Evolutionary conservation across 2,329 filamentous ascomycete species (phyloP).

Genomic region (Verruconis gallopava): DNA sequence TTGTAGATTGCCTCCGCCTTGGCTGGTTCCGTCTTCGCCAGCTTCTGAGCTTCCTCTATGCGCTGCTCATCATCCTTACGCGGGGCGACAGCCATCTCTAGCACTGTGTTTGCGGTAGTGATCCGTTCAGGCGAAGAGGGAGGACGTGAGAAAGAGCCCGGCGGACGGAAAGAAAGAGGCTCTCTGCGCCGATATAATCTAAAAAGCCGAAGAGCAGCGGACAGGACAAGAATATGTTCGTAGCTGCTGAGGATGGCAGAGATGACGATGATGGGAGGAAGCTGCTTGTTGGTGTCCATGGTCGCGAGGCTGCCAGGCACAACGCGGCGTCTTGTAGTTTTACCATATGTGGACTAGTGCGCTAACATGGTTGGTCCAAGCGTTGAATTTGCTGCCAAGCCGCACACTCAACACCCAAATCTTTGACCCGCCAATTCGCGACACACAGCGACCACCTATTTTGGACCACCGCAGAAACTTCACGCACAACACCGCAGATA

Average conservation of each 20-base stretch:
- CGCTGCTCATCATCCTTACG: slow-evolving; percentile 41
- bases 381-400: background rate
- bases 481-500: slow-evolving; percentile 3
- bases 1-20: slow-evolving; percentile 84
- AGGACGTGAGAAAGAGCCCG: no score
- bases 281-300: no score
- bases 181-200: no score
- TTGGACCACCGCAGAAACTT: slow-evolving; percentile 1
- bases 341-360: background rate
- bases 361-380: background rate
- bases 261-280: background rate
- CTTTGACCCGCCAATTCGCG: no score
- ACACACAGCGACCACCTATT: no score
- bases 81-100: slow-evolving; percentile 3
- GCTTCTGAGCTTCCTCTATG: slow-evolving; percentile 80
- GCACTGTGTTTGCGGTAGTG: no score
- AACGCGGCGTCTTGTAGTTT: background rate
- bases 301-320: background rate
- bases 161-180: no score
- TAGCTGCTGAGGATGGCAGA: no score
- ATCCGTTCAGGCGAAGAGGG: no score
- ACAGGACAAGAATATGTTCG: no score
- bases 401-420: background rate
- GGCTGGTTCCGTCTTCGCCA: slow-evolving; percentile 64
- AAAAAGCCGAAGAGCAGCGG: no score